Evolutionary conservation across 208 protist genomes (phyloP).

Genomic region (Wallacemonas sp.): DNA sequence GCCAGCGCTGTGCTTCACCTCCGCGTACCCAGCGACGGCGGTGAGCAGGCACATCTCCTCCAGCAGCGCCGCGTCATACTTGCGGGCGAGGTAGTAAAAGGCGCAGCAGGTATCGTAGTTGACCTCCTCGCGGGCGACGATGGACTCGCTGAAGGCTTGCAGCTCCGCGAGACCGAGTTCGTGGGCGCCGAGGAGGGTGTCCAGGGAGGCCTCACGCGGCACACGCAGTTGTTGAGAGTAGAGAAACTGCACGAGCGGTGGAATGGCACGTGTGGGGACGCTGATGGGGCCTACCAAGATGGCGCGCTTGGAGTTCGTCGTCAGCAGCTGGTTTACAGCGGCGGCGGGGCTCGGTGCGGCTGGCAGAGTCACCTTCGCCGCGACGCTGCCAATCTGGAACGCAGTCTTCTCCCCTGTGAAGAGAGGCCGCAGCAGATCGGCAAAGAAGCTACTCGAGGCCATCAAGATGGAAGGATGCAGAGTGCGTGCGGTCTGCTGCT

Average conservation of each 20-base stretch:
- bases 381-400: conserved; percentile 51
- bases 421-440: conserved; percentile 70
- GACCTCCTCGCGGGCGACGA: conserved; percentile 76
- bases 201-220: conserved; percentile 49
- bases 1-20: conserved; percentile 47
- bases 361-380: conserved; percentile 51
- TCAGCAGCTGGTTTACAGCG: conserved; percentile 20
- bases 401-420: conserved; percentile 42
- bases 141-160: conserved; percentile 72
- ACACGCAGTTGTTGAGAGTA: conserved; percentile 67
- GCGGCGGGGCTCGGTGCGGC: conserved; percentile 11
- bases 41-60: conserved; percentile 80
- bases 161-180: conserved; percentile 55
- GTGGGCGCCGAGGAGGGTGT: conserved; percentile 69
- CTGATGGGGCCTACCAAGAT: conserved; percentile 76
- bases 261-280: conserved; percentile 57
- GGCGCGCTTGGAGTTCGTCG: conserved; percentile 42
- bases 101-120: conserved; percentile 76
- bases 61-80: conserved; percentile 67
- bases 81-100: conserved; percentile 70
- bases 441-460: conserved; percentile 63
- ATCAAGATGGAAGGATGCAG: conserved; percentile 72
- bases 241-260: conserved; percentile 65
- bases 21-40: conserved; percentile 59
- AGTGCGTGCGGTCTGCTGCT: conserved; percentile 49